Base-by-base conservation (phyloP, 306 rosid genomes). In the Lagenaria siceraria region DNA sequence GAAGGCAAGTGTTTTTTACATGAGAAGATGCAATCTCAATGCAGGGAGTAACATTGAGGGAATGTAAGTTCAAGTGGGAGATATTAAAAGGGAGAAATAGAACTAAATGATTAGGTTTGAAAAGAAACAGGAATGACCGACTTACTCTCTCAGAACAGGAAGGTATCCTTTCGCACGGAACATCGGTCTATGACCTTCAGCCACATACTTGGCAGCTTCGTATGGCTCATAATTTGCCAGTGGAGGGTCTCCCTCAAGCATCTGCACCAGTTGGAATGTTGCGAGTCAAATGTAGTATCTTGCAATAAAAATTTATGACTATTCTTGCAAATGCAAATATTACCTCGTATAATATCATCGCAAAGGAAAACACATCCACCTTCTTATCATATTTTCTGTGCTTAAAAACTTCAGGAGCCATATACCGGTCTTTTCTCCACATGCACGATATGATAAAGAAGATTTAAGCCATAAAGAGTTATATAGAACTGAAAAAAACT, bases 371-470 rank as follows among this genome's bases (percentile, higher is more conserved):
- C 70, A 93, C 98, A 72, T 93, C 98, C 62, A 93, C 97, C 88
- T 93, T 93, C 86, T 91, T 93, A 77, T 93, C 98, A 65, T 93
- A 93, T 83, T 80, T 87, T 81, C 92, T 81, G 84, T 93, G 98
- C 87, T 83, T 93, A 75, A 93, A 87, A 82, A 93, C 98, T 88
- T 93, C 98, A 17, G 98, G 98, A 82, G 98, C 98, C 96, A 93
- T 93, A 81, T 93, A 93, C 69, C 97, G 98, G 78, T 93, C 98
- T 93, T 78, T 82, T 58, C 60, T 80, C 75, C 79, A 74, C 46
- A 86, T 24, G 78, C 68, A 83, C 63, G 74, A 78, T 54, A 74
- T 42, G 63, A 78, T 46, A 49, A 35, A 66, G 42, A 56, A 80
- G 14, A 14, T 80, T 10, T 64, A 17, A 35, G 77, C 13, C 25